These are phyloP conservation scores for Gonapodya prolifera DNA, from an alignment of 192 early-diverging fungal genomes.

Conservation along the genomic window DNA sequence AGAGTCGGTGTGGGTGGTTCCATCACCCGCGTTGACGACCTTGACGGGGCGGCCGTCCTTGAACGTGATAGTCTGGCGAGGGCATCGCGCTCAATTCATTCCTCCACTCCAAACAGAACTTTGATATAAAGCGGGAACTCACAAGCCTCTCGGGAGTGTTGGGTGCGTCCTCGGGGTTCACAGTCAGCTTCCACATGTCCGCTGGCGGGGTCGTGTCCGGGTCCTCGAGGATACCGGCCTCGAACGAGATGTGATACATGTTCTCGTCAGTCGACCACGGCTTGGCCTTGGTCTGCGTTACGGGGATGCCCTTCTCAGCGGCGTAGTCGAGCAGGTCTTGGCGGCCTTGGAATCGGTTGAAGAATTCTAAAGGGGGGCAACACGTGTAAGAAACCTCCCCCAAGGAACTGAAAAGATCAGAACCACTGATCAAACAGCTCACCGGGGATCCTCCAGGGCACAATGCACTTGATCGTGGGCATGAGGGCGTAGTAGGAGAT, in stretches of 20 bases:
- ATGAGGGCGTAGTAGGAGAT: constrained; percentile 94
- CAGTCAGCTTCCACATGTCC: constrained; percentile 99
- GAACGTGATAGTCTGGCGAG: constrained; percentile 60
- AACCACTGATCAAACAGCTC: constrained; percentile 10
- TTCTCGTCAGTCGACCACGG: constrained; percentile 99
- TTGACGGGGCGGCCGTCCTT: constrained; percentile 75
- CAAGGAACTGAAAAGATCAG: too few relatives aligned
- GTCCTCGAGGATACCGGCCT: constrained; percentile 96
- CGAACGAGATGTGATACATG: constrained; percentile 97
- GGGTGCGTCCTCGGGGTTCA: constrained; percentile 93
- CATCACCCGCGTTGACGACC: constrained; percentile 71
- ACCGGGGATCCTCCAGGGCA: constrained; percentile 90
- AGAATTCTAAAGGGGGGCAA: constrained; percentile 51
- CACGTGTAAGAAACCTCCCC: too few relatives aligned
- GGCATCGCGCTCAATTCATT: too few relatives aligned
- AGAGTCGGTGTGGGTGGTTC: constrained; percentile 45
- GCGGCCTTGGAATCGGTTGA: constrained; percentile 86
- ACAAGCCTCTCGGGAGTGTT: constrained; percentile 87
- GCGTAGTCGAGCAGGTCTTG: constrained; percentile 86
- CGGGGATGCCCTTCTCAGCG: constrained; percentile 76
- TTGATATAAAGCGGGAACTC: constrained; percentile 9
- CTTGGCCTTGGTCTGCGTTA: constrained; percentile 89
- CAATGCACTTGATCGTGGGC: constrained; percentile 89
- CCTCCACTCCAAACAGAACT: too few relatives aligned
- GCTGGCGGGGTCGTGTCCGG: constrained; percentile 89